A percentile compares a stretch with the other conserved stretches of the same genome.
phyloP scores from a whole-genome alignment of 2,329 filamentous ascomycete species.

The Sordariomycetes sp. region DNA sequence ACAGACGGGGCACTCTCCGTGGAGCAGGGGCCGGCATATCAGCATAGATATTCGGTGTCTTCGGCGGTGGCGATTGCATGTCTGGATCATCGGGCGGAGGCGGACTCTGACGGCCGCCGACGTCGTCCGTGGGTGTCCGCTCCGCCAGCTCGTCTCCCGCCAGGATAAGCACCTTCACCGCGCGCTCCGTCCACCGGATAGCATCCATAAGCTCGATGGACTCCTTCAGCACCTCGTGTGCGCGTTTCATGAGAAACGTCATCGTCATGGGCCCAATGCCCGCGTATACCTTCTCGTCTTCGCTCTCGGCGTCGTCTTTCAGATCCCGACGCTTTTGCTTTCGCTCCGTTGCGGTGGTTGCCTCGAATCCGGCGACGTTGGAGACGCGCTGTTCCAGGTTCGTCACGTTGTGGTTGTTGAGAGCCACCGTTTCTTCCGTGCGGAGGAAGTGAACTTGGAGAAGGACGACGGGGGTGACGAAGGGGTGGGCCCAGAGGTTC shows the following conservation, averaged over 20 bases:
- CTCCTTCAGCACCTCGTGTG: slow-evolving; percentile 29
- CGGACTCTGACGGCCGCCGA: slow-evolving; percentile 8
- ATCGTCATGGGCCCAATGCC: slow-evolving; percentile 23
- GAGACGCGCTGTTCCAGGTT: slow-evolving; percentile 27
- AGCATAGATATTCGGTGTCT: slow-evolving; percentile 6
- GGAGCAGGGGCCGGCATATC: slow-evolving; percentile 5
- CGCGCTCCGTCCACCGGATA: slow-evolving; percentile 31
- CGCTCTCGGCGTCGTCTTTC: slow-evolving; percentile 6
- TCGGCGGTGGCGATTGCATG: slow-evolving; percentile 1
- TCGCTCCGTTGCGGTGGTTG: slow-evolving; percentile 13
- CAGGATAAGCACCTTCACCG: slow-evolving; percentile 26
- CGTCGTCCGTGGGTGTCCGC: slow-evolving; percentile 11
- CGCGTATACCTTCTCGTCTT: slow-evolving; percentile 12
- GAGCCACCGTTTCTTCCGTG: slow-evolving; percentile 27
- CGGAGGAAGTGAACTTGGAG: slow-evolving; percentile 30
- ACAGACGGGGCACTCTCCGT: neutral
- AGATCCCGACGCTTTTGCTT: slow-evolving; percentile 9
- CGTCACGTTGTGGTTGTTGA: slow-evolving; percentile 27
- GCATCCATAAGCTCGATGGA: slow-evolving; percentile 31
- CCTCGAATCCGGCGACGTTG: slow-evolving; percentile 25
- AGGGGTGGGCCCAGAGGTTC: slow-evolving; percentile 29
- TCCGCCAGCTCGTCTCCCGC: slow-evolving; percentile 27
- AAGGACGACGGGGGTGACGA: slow-evolving; percentile 29
- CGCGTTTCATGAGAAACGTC: slow-evolving; percentile 30
- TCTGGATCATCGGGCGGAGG: slow-evolving; percentile 7